These are phyloP conservation scores for Euphorbia schlechtendalii DNA, from an alignment of 441 rosid species.

Conservation along the genomic window DNA sequence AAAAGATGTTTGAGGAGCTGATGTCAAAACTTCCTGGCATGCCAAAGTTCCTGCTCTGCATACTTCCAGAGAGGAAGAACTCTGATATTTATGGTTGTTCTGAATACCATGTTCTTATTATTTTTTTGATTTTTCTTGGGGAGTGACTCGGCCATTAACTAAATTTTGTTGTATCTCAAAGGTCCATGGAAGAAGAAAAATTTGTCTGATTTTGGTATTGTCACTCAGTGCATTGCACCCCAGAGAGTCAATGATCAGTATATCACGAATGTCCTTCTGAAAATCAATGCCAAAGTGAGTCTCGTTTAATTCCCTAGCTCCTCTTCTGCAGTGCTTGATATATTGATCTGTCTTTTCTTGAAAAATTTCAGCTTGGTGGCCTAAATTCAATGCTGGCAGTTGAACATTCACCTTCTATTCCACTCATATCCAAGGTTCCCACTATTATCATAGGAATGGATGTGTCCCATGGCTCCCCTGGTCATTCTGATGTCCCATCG, in stretches of 20 bases:
- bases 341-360: not conserved
- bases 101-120: not conserved
- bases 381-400: slow-evolving; percentile 53
- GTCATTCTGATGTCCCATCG: slow-evolving; percentile 64
- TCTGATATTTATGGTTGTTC: slow-evolving; percentile 60
- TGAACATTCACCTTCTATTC: slow-evolving; percentile 60
- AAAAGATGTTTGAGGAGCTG: slow-evolving; percentile 63
- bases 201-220: slow-evolving; percentile 63
- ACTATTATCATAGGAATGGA: slow-evolving; percentile 80
- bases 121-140: not conserved
- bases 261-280: slow-evolving; percentile 6
- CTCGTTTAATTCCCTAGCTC: not conserved
- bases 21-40: slow-evolving; percentile 64
- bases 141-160: not conserved
- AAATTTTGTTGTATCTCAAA: slow-evolving; percentile 14
- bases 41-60: slow-evolving; percentile 70
- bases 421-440: slow-evolving; percentile 59
- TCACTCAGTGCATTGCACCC: slow-evolving; percentile 72
- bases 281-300: slow-evolving; percentile 74
- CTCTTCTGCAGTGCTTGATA: not conserved
- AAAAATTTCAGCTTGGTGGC: slow-evolving; percentile 61
- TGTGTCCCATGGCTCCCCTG: slow-evolving; percentile 82
- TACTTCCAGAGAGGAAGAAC: slow-evolving; percentile 73
- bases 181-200: slow-evolving; percentile 80
- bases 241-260: slow-evolving; percentile 32